phyloP scores from a whole-genome alignment of 2,329 filamentous ascomycete species.

The Aspergillus puulaauensis region DNA sequence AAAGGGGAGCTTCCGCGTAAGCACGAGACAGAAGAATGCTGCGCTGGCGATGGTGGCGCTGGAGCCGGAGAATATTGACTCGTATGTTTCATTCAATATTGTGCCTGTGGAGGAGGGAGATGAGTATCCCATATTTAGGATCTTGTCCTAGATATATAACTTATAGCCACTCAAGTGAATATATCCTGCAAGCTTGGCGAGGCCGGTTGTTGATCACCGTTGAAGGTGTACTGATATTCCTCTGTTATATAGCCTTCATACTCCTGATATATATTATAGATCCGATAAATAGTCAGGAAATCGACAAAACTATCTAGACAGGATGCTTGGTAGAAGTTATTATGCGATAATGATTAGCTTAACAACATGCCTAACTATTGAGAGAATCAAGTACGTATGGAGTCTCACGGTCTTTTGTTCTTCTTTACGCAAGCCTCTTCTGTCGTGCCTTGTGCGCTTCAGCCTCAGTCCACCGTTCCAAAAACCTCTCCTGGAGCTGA shows the following conservation, averaged over 20 bases:
- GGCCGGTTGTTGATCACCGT: background rate
- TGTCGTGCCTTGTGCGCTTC: background rate
- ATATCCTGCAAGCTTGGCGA: background rate
- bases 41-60: slow-evolving; percentile 8
- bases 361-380: too few relatives aligned
- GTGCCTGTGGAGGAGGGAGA: slow-evolving; percentile 3
- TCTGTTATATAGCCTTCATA: background rate
- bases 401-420: too few relatives aligned
- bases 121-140: slow-evolving; percentile 2
- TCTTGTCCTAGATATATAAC: background rate
- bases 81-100: slow-evolving; percentile 10
- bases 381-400: too few relatives aligned
- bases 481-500: too few relatives aligned
- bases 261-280: too few relatives aligned
- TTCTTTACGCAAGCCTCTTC: background rate
- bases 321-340: too few relatives aligned
- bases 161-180: background rate
- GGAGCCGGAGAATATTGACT: slow-evolving; percentile 11
- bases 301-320: too few relatives aligned
- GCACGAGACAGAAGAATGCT: slow-evolving; percentile 6
- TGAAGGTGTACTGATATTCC: background rate
- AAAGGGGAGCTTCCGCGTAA: slow-evolving; percentile 3
- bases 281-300: too few relatives aligned
- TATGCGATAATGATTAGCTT: too few relatives aligned
- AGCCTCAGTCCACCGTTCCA: background rate